Evolutionary conservation across 148 eudicot species (phyloP).

Genomic region (Bassia scoparia): DNA sequence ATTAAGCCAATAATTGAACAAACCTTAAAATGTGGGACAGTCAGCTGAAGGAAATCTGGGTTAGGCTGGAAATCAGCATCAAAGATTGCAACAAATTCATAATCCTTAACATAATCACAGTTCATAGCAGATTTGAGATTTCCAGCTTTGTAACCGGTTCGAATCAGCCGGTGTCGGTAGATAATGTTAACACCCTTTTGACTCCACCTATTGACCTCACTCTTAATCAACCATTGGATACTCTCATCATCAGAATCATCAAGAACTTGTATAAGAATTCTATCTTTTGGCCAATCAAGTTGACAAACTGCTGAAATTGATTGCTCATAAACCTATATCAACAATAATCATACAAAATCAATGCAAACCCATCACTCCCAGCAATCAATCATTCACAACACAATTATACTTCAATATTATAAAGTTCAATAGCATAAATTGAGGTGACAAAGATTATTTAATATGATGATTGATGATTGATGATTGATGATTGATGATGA

Average conservation of each 20-base stretch:
- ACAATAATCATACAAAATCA: neutral
- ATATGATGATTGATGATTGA: neutral
- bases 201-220: conserved; percentile 57
- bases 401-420: neutral
- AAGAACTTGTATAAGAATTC: conserved; percentile 53
- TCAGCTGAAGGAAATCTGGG: conserved; percentile 55
- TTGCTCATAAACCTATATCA: conserved; percentile 59
- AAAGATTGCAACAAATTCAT: conserved; percentile 73
- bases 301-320: conserved; percentile 70
- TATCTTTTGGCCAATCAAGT: conserved; percentile 68
- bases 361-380: neutral
- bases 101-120: conserved; percentile 68
- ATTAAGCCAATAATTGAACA: neutral
- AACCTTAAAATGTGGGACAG: conserved; percentile 75
- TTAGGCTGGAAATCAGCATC: conserved; percentile 82
- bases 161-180: conserved; percentile 56
- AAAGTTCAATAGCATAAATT: neutral
- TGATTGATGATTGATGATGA: neutral
- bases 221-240: conserved; percentile 56
- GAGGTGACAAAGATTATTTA: neutral
- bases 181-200: conserved; percentile 58
- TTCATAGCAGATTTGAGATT: conserved; percentile 77
- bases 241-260: conserved; percentile 67
- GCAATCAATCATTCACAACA: neutral
- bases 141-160: conserved; percentile 76